Conservation (phyloP, 495 filamentous ascomycete species). For the Bathelium albidoporum region DNA sequence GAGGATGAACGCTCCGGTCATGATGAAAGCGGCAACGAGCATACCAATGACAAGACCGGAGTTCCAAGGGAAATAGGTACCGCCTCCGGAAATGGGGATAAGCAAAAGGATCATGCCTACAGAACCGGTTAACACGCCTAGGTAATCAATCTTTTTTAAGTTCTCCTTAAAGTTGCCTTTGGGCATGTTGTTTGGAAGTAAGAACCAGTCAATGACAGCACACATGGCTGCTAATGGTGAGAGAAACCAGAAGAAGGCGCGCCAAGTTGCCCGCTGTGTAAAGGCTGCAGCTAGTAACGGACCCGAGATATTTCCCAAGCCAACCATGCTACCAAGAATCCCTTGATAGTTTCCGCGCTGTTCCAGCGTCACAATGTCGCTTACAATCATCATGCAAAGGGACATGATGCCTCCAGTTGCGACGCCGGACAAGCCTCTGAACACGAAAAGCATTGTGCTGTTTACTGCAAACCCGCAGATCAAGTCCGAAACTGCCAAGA, state of each 20-base stretch:
- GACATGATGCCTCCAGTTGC: constrained; percentile 29
- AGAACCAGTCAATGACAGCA: constrained; percentile 25
- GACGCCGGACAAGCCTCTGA: constrained; percentile 42
- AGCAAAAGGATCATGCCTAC: constrained; percentile 47
- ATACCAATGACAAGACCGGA: constrained; percentile 54
- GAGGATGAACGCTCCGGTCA: constrained; percentile 40
- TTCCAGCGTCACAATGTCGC: constrained; percentile 25
- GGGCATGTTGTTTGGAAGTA: constrained; percentile 32
- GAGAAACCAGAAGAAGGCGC: constrained; percentile 25
- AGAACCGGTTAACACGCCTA: constrained; percentile 40
- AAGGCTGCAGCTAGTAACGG: constrained; percentile 25
- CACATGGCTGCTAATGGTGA: constrained; percentile 20
- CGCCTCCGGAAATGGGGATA: constrained; percentile 54
- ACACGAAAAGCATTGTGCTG: constrained; percentile 41
- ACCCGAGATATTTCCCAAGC: constrained; percentile 23
- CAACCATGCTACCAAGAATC: constrained; percentile 25
- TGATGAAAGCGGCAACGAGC: constrained; percentile 42
- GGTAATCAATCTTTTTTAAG: constrained; percentile 46
- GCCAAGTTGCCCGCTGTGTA: constrained; percentile 22
- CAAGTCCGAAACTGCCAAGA: constrained; percentile 36
- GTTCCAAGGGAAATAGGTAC: constrained; percentile 49
- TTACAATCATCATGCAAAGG: constrained; percentile 29
- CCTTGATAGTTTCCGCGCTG: constrained; percentile 29
- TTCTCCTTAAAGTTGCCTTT: constrained; percentile 30
- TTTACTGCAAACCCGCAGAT: constrained; percentile 36